These are phyloP conservation scores for Penicillium psychrosexuale DNA, from an alignment of 2,329 filamentous ascomycete species.

Conservation along the genomic window DNA sequence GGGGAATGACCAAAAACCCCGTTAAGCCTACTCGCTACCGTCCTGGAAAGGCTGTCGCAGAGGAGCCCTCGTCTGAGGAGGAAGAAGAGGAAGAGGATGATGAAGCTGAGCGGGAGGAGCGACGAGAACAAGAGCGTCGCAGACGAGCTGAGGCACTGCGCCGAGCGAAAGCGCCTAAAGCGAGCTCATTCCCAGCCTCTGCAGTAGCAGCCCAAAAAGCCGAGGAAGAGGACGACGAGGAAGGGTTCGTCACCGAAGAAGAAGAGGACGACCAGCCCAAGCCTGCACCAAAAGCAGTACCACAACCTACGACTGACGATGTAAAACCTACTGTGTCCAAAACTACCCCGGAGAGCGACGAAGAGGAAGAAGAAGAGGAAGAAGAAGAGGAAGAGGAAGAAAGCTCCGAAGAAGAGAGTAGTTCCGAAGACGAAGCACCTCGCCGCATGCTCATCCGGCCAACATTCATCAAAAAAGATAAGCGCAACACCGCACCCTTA, in stretches of 20 bases:
- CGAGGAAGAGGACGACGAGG: conserved; percentile 48
- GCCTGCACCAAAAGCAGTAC: conserved; percentile 11
- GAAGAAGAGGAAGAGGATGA: conserved; percentile 55
- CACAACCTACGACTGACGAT: conserved; percentile 14
- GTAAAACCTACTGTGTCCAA: conserved; percentile 15
- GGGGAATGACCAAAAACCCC: conserved; percentile 89
- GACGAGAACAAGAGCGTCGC: conserved; percentile 52
- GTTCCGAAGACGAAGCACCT: conserved; percentile 57
- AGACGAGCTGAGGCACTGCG: conserved; percentile 34
- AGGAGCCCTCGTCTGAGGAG: conserved; percentile 49
- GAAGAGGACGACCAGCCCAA: conserved; percentile 39
- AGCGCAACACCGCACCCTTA: conserved; percentile 42
- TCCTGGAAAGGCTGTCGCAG: conserved; percentile 68
- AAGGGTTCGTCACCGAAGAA: conserved; percentile 60
- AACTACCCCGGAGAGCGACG: conserved; percentile 33
- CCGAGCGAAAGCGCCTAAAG: conserved; percentile 44
- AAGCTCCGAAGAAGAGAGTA: conserved; percentile 52
- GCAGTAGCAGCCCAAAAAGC: conserved; percentile 29
- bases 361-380: conserved; percentile 55
- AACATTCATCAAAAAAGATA: conserved; percentile 64
- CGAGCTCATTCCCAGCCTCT: conserved; percentile 37
- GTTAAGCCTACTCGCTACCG: conserved; percentile 74
- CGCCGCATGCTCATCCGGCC: conserved; percentile 59
- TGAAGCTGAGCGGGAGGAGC: conserved; percentile 62
- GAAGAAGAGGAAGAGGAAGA: conserved; percentile 58